Conservation (phyloP, 495 filamentous ascomycete species). For the Neurospora sp. region DNA sequence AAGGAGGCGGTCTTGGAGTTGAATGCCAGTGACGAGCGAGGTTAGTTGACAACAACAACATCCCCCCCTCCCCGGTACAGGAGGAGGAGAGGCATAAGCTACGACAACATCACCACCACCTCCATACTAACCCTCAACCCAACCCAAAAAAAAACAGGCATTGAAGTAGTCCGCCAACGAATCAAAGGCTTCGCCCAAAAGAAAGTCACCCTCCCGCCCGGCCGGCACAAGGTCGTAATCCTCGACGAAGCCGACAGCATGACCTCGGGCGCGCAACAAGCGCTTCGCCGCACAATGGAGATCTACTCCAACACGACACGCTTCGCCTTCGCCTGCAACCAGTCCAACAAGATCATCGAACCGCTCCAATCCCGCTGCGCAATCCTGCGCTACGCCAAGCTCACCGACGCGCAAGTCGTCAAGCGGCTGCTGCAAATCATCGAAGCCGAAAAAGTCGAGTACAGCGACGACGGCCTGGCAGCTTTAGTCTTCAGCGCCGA, state of each 20-base stretch:
- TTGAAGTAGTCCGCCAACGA: conserved; percentile 95
- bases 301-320: conserved; percentile 95
- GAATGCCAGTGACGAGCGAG: conserved; percentile 93
- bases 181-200: conserved; percentile 99
- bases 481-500: conserved; percentile 95
- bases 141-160: conserved; percentile 40
- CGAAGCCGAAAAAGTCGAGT: conserved; percentile 75
- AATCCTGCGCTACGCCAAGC: conserved; percentile 84
- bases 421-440: conserved; percentile 85
- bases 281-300: conserved; percentile 93
- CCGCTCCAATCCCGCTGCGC: conserved; percentile 93
- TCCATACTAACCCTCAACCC: not conserved
- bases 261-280: conserved; percentile 94
- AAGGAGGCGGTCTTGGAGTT: conserved; percentile 96
- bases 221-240: conserved; percentile 92
- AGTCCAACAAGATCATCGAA: conserved; percentile 99
- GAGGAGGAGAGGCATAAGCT: not conserved
- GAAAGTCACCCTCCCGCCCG: conserved; percentile 88
- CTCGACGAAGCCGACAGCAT: conserved; percentile 97
- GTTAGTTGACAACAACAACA: conserved; percentile 22
- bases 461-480: conserved; percentile 87
- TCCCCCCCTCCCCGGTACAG: not conserved
- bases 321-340: conserved; percentile 98
- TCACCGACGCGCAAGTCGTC: conserved; percentile 88
- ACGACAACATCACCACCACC: not conserved